Percentiles rank a stretch among this genome's conserved stretches.
Conservation (phyloP, 805 yeast species). For the Saturnispora dispora region DNA sequence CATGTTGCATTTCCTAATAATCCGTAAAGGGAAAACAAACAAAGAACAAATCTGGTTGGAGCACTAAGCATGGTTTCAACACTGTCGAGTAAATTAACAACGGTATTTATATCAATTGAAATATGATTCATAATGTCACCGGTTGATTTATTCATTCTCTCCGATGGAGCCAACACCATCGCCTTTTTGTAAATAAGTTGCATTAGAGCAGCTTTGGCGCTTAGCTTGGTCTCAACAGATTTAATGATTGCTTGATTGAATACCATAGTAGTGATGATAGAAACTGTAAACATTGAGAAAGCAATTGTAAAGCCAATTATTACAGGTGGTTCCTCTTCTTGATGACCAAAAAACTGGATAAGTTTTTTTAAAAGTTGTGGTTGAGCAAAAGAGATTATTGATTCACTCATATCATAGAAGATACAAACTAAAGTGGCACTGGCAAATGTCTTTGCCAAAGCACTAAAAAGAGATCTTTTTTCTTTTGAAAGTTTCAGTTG, state of each 20-base stretch:
- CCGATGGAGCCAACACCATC: conserved; percentile 54
- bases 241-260: conserved; percentile 60
- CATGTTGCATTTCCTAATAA: conserved; percentile 51
- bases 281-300: conserved; percentile 49
- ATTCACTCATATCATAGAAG: conserved; percentile 31
- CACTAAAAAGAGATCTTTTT: conserved; percentile 25
- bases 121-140: conserved; percentile 76
- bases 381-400: conserved; percentile 35
- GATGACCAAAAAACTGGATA: conserved; percentile 35
- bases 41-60: conserved; percentile 46
- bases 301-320: conserved; percentile 58
- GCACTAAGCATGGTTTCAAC: conserved; percentile 49
- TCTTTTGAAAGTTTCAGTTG: conserved; percentile 7
- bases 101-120: conserved; percentile 63
- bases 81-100: conserved; percentile 50
- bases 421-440: conserved; percentile 28
- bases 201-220: conserved; percentile 55
- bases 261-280: conserved; percentile 50
- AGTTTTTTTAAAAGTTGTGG: conserved; percentile 49
- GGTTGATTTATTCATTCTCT: conserved; percentile 49
- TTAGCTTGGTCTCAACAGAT: conserved; percentile 53
- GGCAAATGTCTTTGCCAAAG: conserved; percentile 33
- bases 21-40: conserved; percentile 44
- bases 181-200: conserved; percentile 66
- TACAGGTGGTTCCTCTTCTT: conserved; percentile 32